A percentile compares a stretch with the other conserved stretches of the same genome.
phyloP scores from a whole-genome alignment of 148 eudicot species.

The Cornus suecica region DNA sequence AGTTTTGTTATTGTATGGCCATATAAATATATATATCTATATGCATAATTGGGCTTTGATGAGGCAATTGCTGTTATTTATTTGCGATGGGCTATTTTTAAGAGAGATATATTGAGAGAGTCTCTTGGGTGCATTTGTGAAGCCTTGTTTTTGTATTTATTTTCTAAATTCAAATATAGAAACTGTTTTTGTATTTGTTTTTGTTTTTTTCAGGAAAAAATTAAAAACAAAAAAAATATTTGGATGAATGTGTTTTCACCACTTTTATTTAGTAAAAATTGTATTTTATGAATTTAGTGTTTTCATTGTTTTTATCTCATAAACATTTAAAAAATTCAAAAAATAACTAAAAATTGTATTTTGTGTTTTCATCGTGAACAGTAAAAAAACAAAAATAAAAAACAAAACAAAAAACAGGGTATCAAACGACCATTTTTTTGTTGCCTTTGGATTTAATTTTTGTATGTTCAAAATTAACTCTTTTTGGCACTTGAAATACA shows the following conservation, averaged over 20 bases:
- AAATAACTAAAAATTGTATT: too few species aligned
- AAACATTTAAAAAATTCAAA: too few species aligned
- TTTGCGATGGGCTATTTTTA: slow-evolving; percentile 13
- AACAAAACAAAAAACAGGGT: too few species aligned
- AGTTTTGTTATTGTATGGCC: not conserved
- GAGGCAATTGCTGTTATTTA: slow-evolving; percentile 17
- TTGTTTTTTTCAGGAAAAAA: too few species aligned
- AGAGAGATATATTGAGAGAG: slow-evolving; percentile 1
- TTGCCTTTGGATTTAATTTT: not conserved
- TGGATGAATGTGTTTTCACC: too few species aligned
- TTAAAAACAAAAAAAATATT: too few species aligned
- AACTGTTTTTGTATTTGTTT: not conserved
- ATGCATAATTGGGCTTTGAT: slow-evolving; percentile 21
- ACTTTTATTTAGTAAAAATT: too few species aligned
- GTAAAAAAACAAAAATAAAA: too few species aligned
- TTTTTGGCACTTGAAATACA: not conserved
- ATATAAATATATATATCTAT: not conserved
- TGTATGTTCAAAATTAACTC: not conserved
- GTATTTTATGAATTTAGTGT: too few species aligned
- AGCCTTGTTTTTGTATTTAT: not conserved
- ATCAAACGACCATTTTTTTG: not conserved
- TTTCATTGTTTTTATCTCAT: too few species aligned
- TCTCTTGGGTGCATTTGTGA: slow-evolving; percentile 11
- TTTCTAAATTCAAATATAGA: too few species aligned
- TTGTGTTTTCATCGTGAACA: too few species aligned